A percentile compares a stretch with the other conserved stretches of the same genome.
Conservation (phyloP, 2,329 filamentous ascomycete species). For the Fonsecaea nubica region DNA sequence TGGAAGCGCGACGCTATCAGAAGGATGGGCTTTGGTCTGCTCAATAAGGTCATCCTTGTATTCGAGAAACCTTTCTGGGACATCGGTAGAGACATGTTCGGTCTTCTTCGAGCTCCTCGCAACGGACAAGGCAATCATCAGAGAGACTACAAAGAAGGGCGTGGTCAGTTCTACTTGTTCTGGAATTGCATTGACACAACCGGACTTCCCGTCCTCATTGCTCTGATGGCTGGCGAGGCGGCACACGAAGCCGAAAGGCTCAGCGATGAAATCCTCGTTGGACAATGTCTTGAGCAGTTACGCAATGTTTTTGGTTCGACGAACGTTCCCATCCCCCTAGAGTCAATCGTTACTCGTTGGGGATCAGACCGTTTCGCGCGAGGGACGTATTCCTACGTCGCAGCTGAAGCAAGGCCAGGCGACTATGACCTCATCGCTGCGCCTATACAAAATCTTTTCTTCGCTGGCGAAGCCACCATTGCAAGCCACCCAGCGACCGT, state of each 20-base stretch:
- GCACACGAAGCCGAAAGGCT: constrained; percentile 84
- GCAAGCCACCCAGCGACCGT: constrained; percentile 96
- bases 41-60: constrained; percentile 94
- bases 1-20: constrained; percentile 84
- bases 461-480: constrained; percentile 95
- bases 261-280: constrained; percentile 75
- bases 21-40: constrained; percentile 86
- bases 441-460: constrained; percentile 84
- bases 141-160: constrained; percentile 75
- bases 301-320: constrained; percentile 71
- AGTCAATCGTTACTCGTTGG: constrained; percentile 92
- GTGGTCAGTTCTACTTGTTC: constrained; percentile 96
- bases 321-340: constrained; percentile 76
- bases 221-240: constrained; percentile 93
- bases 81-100: constrained; percentile 86
- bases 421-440: constrained; percentile 94
- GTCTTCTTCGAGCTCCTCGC: constrained; percentile 76
- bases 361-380: constrained; percentile 87
- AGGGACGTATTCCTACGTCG: constrained; percentile 94
- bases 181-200: constrained; percentile 94
- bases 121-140: constrained; percentile 75
- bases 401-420: constrained; percentile 77
- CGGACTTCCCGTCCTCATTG: constrained; percentile 84
- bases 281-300: constrained; percentile 80
- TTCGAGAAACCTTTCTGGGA: constrained; percentile 95